Evolutionary conservation across 179 eudicot species (phyloP), one percentile per base, ranked within the genome.

Genomic region (Heliamphora pulchella): DNA sequence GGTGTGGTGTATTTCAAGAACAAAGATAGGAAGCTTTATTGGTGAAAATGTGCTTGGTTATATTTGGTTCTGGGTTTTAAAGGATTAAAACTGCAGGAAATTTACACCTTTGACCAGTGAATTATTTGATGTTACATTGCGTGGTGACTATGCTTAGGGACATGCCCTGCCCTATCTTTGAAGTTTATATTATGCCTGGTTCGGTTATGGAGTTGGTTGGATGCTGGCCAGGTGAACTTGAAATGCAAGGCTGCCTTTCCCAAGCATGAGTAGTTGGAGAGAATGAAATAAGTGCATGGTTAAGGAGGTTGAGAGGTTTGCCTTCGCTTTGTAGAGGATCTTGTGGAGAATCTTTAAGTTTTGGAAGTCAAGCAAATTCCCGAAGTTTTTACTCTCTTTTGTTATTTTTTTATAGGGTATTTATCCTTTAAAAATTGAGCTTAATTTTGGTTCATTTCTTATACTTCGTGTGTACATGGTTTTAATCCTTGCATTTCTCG

Each of bases 381-480:
- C 22, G 77, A 18, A 22, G 63, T 31, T 47, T 50, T 72, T 3
- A 20, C 61, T 64, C 7, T 22, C 10, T 18, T 72, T 4, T 31
- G 5, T 72, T 50, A n/a, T 11, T 50, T 4, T 73, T 51, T 31
- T 31, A 31, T 31, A 31, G 31, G 31, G 31, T 31, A 31, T 31
- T 20, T 73, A 3, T 73, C 76, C 61, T 73, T 73, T 6, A 64
- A 53, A 39, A 55, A n/a, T 55, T 63, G 63, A 31, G 77, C 20
- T 74, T 54, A 71, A 43, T 71, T 53, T 31, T 22, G 76, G 43
- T 73, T 10, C 31, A 47, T 72, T 10, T 11, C 17, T 8, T 53
- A 18, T 51, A 51, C 9, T 46, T 72, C 20, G 44, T 51, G 8
- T 3, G 1, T 18, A 72, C 6, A 72, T 10, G 44, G 39, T 61